These are phyloP conservation scores for Kwoniella dejecticola DNA, from an alignment of 768 basidiomycete species.

Conservation along the genomic window DNA sequence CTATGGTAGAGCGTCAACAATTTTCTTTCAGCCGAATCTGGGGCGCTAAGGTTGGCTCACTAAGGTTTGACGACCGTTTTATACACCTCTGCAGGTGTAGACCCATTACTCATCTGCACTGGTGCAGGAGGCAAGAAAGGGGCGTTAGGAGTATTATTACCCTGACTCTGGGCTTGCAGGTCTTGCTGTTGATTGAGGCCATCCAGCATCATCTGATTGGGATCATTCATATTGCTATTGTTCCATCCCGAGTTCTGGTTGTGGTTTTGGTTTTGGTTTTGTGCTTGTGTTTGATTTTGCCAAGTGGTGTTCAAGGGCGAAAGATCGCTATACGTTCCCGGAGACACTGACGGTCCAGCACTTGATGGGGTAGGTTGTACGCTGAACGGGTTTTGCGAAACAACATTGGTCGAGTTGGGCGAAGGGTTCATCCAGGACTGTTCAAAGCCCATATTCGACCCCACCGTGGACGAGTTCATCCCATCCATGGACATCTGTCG, in stretches of 20 bases:
- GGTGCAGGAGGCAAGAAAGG: not conserved
- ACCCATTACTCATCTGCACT: conserved; percentile 10
- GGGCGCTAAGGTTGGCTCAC: conserved; percentile 34
- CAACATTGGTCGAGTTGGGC: not conserved
- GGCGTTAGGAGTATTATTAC: not conserved
- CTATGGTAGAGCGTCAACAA: conserved; percentile 25
- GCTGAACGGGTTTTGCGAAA: not conserved
- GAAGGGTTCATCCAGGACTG: conserved; percentile 22
- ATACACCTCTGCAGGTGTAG: conserved; percentile 61
- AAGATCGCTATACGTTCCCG: conserved; percentile 13
- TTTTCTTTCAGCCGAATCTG: too few species aligned
- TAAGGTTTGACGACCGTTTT: conserved; percentile 73
- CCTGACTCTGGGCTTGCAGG: not conserved
- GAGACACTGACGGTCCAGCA: conserved; percentile 16
- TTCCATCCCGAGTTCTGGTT: not conserved
- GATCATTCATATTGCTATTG: not conserved
- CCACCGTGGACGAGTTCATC: conserved; percentile 4
- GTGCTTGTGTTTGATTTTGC: conserved; percentile 2
- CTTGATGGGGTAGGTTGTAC: conserved; percentile 17
- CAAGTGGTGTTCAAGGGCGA: conserved; percentile 18
- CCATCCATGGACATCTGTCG: conserved; percentile 19
- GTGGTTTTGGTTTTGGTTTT: conserved; percentile 5
- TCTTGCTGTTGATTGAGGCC: conserved; percentile 3
- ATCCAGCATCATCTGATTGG: conserved; percentile 9
- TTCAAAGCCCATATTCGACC: conserved; percentile 2